A percentile compares a stretch with the other conserved stretches of the same genome.
Conservation (phyloP, 768 basidiomycete species). For the Lactarius evosmus region DNA sequence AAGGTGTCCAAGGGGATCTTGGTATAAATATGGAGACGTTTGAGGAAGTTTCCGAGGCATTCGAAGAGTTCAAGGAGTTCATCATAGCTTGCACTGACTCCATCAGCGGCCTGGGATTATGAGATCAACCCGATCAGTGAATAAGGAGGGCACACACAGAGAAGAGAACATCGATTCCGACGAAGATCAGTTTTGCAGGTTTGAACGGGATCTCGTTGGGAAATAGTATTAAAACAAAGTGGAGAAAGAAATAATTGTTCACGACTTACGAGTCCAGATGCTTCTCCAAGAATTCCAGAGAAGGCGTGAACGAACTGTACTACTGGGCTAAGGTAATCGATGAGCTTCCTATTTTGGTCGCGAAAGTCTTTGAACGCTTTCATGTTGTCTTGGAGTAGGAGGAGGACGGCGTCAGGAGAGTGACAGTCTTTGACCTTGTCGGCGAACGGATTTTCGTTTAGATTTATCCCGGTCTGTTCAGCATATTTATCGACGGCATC, state of each 20-base stretch:
- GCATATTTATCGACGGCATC: neutral
- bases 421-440: neutral
- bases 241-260: neutral
- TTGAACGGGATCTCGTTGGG: neutral
- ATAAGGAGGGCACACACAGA: neutral
- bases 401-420: neutral
- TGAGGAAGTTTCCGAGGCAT: conserved; percentile 8
- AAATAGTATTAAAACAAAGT: neutral
- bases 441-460: neutral
- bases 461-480: neutral
- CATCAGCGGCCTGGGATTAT: neutral
- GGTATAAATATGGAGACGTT: neutral
- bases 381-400: neutral
- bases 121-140: neutral
- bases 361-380: neutral
- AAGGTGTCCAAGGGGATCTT: neutral
- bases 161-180: neutral
- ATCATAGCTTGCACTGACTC: neutral
- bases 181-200: neutral
- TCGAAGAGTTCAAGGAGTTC: neutral
- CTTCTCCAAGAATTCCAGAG: neutral
- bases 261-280: neutral
- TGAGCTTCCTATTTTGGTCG: neutral
- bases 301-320: neutral
- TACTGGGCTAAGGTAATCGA: neutral